Evolutionary conservation across 306 rosid species (phyloP).

Genomic region (Begonia loranthoides): DNA sequence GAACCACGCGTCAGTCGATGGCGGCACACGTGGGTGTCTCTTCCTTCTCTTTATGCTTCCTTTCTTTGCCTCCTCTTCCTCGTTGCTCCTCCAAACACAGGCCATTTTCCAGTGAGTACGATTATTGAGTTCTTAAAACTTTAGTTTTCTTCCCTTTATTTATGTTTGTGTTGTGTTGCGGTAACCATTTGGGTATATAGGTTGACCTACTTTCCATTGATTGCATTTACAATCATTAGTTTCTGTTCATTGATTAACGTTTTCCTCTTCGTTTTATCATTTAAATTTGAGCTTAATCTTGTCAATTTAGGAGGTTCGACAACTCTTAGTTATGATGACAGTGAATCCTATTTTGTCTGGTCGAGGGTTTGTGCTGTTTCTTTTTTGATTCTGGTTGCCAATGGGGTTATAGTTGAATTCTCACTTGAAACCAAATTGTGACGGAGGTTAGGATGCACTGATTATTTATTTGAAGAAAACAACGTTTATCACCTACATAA

Average conservation of each 20-base stretch:
- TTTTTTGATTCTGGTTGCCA: no score
- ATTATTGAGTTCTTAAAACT: background rate
- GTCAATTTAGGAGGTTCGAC: no score
- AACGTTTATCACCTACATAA: no score
- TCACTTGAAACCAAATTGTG: no score
- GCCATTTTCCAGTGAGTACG: constrained; percentile 34
- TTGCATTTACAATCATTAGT: background rate
- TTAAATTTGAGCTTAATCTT: background rate
- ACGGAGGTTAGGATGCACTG: no score
- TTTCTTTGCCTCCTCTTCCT: constrained; percentile 28
- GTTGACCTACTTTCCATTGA: background rate
- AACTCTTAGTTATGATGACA: no score
- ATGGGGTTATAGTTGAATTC: no score
- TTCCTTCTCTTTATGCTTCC: constrained; percentile 29
- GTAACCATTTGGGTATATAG: background rate
- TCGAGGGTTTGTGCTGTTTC: no score
- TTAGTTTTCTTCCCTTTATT: background rate
- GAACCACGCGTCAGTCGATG: constrained; percentile 16
- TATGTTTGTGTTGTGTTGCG: background rate
- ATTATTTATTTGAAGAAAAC: no score
- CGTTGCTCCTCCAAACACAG: constrained; percentile 34
- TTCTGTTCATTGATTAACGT: background rate
- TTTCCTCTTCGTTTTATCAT: background rate
- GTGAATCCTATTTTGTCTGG: no score
- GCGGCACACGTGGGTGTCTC: constrained; percentile 34